Evolutionary conservation across 768 basidiomycete species (phyloP), one percentile per base, ranked within the genome.

Genomic region (Strobilomyces confusus): DNA sequence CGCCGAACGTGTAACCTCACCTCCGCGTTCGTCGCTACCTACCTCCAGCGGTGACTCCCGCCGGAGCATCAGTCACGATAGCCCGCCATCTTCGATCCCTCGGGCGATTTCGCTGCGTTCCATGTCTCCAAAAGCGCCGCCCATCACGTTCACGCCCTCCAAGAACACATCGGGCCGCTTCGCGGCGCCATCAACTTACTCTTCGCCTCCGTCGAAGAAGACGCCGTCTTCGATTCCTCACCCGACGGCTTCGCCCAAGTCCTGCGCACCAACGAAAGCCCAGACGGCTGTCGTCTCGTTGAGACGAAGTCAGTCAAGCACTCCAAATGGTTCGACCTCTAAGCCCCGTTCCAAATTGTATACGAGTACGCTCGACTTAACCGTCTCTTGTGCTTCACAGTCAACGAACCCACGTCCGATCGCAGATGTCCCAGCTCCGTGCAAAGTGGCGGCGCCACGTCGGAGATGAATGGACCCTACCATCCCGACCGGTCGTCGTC

Each of bases 141-240:
- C 59, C 1, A 51, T 66, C n/a, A 60, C 67, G 15, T 67, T 70
- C 17, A 69, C 72, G 12, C 74, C 75, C 30, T 64, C 72, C 2
- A 73, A 68, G 56, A 56, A 56, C 23, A 60, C 59, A 4, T 61
- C 72, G 40, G 60, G 69, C 17, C 64, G 64, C 29, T 60, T 64
- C 40, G 59, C 67, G 20, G 57, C 64, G 22, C 63, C 61, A 15
- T 30, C 41, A 30, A 50, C 33, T 43, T 59, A 61, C 43, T 58
- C 73, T 55, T 60, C 81, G 1, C 80, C 82, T 40, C 79, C 82
- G 4, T 72, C 69, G 22, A 84, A 80, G 67, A 81, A 80, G 51
- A 75, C 72, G 33, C 73, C 79, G 8, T 81, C 86, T 6, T 82
- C 82, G 61, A 84, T 87, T 44, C 84, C 85, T 41, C 86, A 86